Evolutionary conservation across 495 filamentous ascomycete genomes (phyloP).

Genomic region (Annulohypoxylon bovei): DNA sequence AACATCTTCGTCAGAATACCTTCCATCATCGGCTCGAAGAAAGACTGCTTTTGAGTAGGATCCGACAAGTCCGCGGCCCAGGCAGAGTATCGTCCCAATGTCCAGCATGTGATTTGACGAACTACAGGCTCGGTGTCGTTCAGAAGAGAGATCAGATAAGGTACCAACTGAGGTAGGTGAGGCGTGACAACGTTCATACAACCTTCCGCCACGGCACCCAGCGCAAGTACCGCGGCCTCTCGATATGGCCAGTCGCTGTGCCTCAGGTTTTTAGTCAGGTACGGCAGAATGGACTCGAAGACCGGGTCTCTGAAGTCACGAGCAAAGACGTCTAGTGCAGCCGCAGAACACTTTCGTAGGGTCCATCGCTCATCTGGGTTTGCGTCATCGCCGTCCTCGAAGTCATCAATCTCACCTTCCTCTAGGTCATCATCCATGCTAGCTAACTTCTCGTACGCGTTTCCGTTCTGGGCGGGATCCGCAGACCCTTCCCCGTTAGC

Average conservation of each 20-base stretch:
- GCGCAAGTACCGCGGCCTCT: conserved; percentile 92
- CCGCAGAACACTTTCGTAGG: conserved; percentile 95
- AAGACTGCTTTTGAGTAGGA: conserved; percentile 71
- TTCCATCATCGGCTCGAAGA: conserved; percentile 97
- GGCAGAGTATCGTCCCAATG: conserved; percentile 88
- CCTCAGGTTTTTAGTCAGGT: conserved; percentile 87
- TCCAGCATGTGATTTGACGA: conserved; percentile 98
- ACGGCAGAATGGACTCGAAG: conserved; percentile 90
- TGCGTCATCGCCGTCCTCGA: conserved; percentile 76
- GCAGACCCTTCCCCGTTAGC: conserved; percentile 62
- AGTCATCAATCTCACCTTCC: conserved; percentile 88
- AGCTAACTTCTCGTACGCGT: conserved; percentile 59
- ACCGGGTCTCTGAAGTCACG: conserved; percentile 88
- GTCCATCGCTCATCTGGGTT: conserved; percentile 97
- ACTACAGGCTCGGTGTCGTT: conserved; percentile 91
- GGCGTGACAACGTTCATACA: conserved; percentile 91
- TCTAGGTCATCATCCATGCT: conserved; percentile 78
- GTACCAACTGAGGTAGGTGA: conserved; percentile 89
- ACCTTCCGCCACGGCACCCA: conserved; percentile 95
- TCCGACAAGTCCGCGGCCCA: conserved; percentile 86
- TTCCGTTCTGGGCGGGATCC: conserved; percentile 60
- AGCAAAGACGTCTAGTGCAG: conserved; percentile 92
- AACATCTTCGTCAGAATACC: conserved; percentile 94
- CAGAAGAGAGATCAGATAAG: conserved; percentile 88
- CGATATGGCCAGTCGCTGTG: conserved; percentile 91